Evolutionary conservation across 768 basidiomycete species (phyloP), one percentile per base, ranked within the genome.

Genomic region (Phaeotremella skinneri): DNA sequence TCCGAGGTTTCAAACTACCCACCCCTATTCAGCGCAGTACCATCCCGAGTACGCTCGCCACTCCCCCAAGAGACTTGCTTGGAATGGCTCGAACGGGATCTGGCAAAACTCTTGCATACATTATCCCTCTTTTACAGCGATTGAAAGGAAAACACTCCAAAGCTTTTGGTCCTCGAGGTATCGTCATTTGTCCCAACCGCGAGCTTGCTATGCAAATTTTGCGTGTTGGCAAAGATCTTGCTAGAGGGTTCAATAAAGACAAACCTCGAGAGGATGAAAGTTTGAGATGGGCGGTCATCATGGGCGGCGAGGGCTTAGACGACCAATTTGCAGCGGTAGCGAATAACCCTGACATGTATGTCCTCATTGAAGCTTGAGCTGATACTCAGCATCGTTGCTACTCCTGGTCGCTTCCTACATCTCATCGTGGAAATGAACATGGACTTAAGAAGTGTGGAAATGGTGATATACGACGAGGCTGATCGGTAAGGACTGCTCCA

Each of bases 31-130:
- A 99, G 76, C 85, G 94, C 4, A 82, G 88, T 23, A 81, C 91
- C 2, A 89, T 99, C 45, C 96, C 96, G 4, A 81, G 86, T 20
- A 83, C 96, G 41, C 83, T 98, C 37, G 78, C 87, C 13, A 85
- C 83, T 41, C 91, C 93, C 39, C 91, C 92, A 7, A 82, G 89
- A 52, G 93, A 96, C 78, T 85, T 99, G 14, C 91, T 98, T 14
- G 94, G 91, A 41, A 99, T 98, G 96, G 94, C 96, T 34, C 84
- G 96, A 34, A 99, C 96, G 3, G 96, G 96, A 41, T 96, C 92
- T 1, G 96, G 96, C 59, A 98, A 98, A 79, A 93, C 93, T 9
- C 83, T 99, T 32, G 94, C 94, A 20, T 99, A 93, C 75, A 85
- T 98, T 82, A 80, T 98, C 25, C 96, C 96, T 50, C 82, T 99